Conservation (phyloP, 116 monocot species). For the Papilionanthe hybrid region DNA sequence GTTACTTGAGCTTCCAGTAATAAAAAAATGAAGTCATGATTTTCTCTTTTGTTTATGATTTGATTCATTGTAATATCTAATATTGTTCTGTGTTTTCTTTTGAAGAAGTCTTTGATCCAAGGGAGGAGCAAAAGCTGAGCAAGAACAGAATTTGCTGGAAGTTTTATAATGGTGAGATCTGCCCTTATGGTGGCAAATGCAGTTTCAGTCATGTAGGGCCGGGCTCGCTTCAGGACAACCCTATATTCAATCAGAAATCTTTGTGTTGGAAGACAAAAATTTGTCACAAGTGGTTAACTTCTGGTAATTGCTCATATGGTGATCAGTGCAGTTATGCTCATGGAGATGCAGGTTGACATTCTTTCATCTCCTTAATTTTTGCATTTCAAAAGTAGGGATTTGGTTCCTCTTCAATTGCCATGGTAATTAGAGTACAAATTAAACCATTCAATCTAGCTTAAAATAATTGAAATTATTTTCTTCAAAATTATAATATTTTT, state of each 20-base stretch:
- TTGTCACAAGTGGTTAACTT: conserved; percentile 33
- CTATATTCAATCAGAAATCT: not conserved
- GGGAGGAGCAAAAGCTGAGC: not conserved
- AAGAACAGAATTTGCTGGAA: conserved; percentile 32
- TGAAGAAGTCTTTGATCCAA: not conserved
- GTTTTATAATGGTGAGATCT: conserved; percentile 20
- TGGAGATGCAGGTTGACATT: conserved; percentile 32
- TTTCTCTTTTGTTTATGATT: not conserved
- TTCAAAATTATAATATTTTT: too few species aligned
- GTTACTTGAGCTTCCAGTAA: not conserved
- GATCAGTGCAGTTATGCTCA: conserved; percentile 40
- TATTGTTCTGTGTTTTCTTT: not conserved
- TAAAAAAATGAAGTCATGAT: too few species aligned
- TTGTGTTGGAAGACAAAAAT: conserved; percentile 34
- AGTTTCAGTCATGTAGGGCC: conserved; percentile 34
- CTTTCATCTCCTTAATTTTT: not conserved
- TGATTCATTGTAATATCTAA: not conserved
- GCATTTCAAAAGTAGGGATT: too few species aligned
- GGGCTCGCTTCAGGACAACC: conserved; percentile 11
- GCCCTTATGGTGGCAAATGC: conserved; percentile 35
- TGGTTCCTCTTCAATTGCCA: too few species aligned
- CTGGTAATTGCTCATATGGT: conserved; percentile 30
- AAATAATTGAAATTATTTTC: too few species aligned
- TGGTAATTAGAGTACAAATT: too few species aligned
- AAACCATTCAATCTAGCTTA: too few species aligned